phyloP scores from a whole-genome alignment of 2,329 filamentous ascomycete species.

The Hawksworthiomyces lignivorus region DNA sequence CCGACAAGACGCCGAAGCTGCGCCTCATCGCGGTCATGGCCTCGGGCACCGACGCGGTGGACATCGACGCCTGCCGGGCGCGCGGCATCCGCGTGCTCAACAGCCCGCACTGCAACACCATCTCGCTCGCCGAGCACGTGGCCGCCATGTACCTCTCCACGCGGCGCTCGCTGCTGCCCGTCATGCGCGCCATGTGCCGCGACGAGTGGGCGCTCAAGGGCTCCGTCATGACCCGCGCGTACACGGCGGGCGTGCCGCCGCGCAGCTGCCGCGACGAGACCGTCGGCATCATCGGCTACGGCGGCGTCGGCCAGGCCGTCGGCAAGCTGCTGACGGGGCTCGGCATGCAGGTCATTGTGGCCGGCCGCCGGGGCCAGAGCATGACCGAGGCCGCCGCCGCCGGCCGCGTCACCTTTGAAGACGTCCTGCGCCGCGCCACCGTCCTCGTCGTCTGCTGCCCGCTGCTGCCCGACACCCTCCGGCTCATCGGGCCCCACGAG shows the following conservation, averaged over 20 bases:
- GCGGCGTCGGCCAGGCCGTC: constrained; percentile 25
- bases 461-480: constrained; percentile 19
- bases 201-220: constrained; percentile 17
- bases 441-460: constrained; percentile 26
- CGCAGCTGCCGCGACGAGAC: constrained; percentile 16
- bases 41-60: constrained; percentile 23
- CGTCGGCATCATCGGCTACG: constrained; percentile 27
- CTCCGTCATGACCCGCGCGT: constrained; percentile 13
- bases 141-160: constrained; percentile 20
- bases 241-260: constrained; percentile 12
- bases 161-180: constrained; percentile 27
- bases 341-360: constrained; percentile 25
- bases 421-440: constrained; percentile 22
- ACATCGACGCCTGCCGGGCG: constrained; percentile 17
- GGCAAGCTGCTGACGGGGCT: constrained; percentile 21
- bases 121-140: constrained; percentile 22
- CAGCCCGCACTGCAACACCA: constrained; percentile 22
- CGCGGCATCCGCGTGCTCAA: constrained; percentile 24
- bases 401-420: constrained; percentile 12
- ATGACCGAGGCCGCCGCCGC: constrained; percentile 9
- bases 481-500: constrained; percentile 18
- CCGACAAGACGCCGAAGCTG: constrained; percentile 20
- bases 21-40: constrained; percentile 21
- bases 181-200: constrained; percentile 20
- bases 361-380: constrained; percentile 9